These are phyloP conservation scores for Gigaspora rosea DNA, from an alignment of 192 early-diverging fungal genomes.

Conservation along the genomic window DNA sequence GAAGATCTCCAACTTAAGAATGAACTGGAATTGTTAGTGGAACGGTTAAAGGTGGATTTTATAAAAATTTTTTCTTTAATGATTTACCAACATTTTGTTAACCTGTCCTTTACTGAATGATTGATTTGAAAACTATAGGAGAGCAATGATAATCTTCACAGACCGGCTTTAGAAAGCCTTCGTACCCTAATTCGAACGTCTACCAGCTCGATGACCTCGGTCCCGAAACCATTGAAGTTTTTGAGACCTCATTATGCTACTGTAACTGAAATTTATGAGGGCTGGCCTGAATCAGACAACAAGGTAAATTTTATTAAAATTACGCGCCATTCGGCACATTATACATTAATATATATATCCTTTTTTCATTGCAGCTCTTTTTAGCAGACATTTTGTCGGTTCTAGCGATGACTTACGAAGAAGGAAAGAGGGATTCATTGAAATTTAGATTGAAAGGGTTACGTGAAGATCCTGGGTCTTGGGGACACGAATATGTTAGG, in stretches of 20 bases:
- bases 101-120: background rate
- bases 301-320: conserved; percentile 55
- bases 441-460: conserved; percentile 88
- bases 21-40: conserved; percentile 94
- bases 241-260: conserved; percentile 82
- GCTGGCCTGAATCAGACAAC: conserved; percentile 73
- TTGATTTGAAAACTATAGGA: conserved; percentile 49
- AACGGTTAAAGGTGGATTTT: conserved; percentile 77
- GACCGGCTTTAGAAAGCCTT: conserved; percentile 84
- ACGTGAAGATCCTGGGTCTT: conserved; percentile 76
- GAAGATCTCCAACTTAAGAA: conserved; percentile 93
- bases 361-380: conserved; percentile 53
- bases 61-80: background rate
- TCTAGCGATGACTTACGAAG: conserved; percentile 95
- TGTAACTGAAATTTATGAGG: conserved; percentile 67
- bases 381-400: conserved; percentile 97
- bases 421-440: conserved; percentile 79
- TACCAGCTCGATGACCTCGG: conserved; percentile 98
- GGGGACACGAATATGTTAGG: conserved; percentile 99
- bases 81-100: background rate
- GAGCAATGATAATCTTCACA: conserved; percentile 72
- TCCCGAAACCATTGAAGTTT: conserved; percentile 98
- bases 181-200: conserved; percentile 90
- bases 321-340: background rate
- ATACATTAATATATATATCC: background rate